Base-by-base conservation (phyloP, 2,329 filamentous ascomycete species). In the Nigrospora osmanthi region DNA sequence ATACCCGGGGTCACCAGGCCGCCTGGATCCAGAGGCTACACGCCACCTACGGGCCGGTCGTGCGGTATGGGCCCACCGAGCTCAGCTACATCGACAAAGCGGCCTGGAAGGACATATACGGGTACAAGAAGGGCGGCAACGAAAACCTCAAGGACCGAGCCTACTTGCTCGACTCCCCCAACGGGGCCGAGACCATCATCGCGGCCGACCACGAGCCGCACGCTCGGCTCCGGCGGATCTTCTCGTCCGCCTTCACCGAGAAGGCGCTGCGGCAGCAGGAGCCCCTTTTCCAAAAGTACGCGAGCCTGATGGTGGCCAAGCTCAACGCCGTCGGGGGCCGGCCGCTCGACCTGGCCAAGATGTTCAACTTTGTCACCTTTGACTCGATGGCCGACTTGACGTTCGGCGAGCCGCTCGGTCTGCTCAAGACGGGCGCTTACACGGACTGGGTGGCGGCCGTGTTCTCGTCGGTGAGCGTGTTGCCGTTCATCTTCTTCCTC, bases 301-400 rank as follows among this genome's bases (percentile, higher is more conserved):
- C 58, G 19, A 48, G 55, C 38, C 16, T 53, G 17, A 54, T 64
- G 30, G 49, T 66, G 4, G 45, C 47, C 4, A 50, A 52, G 33
- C 39, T 62, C n/a, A 53, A 52, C 23, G 59, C 46, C 28, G 17
- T 15, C 5, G 33, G 47, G 9, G 17, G n/a, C 12, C 14, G n/a
- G 36, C 37, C 38, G 16, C 40, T 50, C 15, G 36, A 51, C 30
- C 37, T 50, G 38, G 36, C 36, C 3, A 47, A 42, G 38, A 19
- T 54, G 48, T n/a, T 36, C 51, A 61, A 63, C 44, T 62, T 56
- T 49, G 46, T 56, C 2, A 58, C 64, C 6, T 65, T 67, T 49
- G 64, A 66, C 51, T 56, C 65, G 33, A 59, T 66, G 35, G 64
- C 65, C 16, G 67, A 70, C 45, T 57, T 72, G 35, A 60, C 67